Evolutionary conservation across 371 early-diverging fungal genomes (phyloP), one percentile per base, ranked within the genome.

Genomic region (Mucor racemosus): DNA sequence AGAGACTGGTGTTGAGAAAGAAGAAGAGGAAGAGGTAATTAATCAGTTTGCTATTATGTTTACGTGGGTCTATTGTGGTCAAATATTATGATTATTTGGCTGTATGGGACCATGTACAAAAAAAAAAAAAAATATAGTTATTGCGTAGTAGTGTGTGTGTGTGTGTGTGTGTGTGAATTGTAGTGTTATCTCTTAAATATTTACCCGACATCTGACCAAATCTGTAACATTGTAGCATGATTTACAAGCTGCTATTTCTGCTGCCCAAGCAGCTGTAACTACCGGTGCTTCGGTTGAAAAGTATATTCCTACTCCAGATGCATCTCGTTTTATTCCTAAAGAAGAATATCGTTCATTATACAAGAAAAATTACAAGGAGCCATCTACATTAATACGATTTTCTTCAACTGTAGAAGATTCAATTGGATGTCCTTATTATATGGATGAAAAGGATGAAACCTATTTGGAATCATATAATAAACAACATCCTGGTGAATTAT

Each of bases 231-330:
- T 42, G 15, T 60, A 79, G 79, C 82, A 96, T 76, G 97, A 98
- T 80, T 80, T 98, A 72, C 96, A 96, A 86, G 96, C 92, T 19
- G 98, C 95, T 62, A 91, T 98, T 61, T 87, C 91, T 14, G 89
- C 92, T 14, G 84, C 87, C 21, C 88, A 92, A 53, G 90, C 92
- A 9, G 92, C 93, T 2, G 86, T 86, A 19, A 77, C 84, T 9
- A 86, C 86, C 6, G 85, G 86, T 44, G 85, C 86, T 58, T 68
- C 78, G 36, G 80, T 86, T 55, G 73, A 74, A 56, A 74, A 82
- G n/a, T 90, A 90, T 67, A 98, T 98, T 71, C 99, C 99, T 3
- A 94, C 94, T 1, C 99, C 99, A 5, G 95, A 96, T 84, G 97
- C 98, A n/a, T 91, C 91, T 10, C 76, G 80, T 38, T 76, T 81